phyloP scores from a whole-genome alignment of 768 basidiomycete species.

The Tulasnella sp. region DNA sequence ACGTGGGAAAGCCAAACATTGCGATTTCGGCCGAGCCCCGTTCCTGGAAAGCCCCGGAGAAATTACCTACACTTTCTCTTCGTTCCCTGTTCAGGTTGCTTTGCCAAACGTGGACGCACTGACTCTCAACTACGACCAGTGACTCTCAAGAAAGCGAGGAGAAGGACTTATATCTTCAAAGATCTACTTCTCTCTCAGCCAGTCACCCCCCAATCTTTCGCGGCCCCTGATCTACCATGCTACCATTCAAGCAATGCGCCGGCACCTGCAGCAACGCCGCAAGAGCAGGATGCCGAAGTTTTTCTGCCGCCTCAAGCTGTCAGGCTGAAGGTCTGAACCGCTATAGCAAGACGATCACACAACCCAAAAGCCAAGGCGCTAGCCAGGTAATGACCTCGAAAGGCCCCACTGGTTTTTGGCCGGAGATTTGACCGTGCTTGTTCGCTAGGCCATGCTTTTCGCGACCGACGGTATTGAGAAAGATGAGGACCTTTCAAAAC shows the following conservation, averaged over 20 bases:
- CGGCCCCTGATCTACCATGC: neutral
- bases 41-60: slow-evolving; percentile 3
- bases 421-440: slow-evolving; percentile 11
- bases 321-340: slow-evolving; percentile 42
- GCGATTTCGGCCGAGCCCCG: slow-evolving; percentile 4
- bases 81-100: neutral
- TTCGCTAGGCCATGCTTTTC: slow-evolving; percentile 87
- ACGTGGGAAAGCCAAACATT: no score
- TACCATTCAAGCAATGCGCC: slow-evolving; percentile 7
- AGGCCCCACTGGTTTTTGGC: neutral
- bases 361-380: slow-evolving; percentile 91
- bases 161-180: neutral
- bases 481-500: slow-evolving; percentile 85
- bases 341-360: slow-evolving; percentile 78
- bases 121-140: slow-evolving; percentile 1
- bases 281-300: slow-evolving; percentile 1
- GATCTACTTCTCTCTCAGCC: neutral
- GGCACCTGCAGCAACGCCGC: slow-evolving; percentile 20
- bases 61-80: neutral
- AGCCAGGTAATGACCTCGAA: slow-evolving; percentile 59
- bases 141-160: slow-evolving; percentile 8
- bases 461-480: slow-evolving; percentile 87
- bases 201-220: neutral
- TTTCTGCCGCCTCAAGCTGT: slow-evolving; percentile 1
- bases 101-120: neutral